Evolutionary conservation across 106 monocot species (phyloP), one percentile per base, ranked within the genome.

Genomic region (Agapanthus africanus): DNA sequence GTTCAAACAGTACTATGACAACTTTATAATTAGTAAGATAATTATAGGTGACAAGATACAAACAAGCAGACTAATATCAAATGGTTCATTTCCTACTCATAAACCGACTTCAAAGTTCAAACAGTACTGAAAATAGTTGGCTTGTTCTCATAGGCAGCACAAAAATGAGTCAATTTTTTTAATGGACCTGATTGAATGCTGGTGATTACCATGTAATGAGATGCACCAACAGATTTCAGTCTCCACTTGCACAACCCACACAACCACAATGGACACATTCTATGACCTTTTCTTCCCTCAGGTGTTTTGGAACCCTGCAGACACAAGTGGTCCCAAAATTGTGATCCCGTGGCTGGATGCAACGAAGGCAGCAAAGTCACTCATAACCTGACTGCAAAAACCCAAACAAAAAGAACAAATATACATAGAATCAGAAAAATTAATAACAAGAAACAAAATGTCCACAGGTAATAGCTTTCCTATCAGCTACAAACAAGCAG

Each of bases 261-360:
- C 88, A 97, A 28, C 91, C 95, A 72, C 95, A 89, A 54, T 97
- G 91, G 1, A 88, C 95, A 36, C 91, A 95, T 78, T 97, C 95
- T 39, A 97, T 91, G 2, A 83, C 95, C 79, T 97, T 88, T 62
- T 97, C 95, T 71, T 97, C 91, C 32, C 95, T 77, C 66, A 91
- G 68, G 67, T 97, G 91, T 59, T 91, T 97, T 15, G 95, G 95
- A 27, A 97, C 91, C 46, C 91, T 74, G 76, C 95, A 97, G 0
- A 91, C 88, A 59, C 95, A 97, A 11, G 95, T 89, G 13, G 95
- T 97, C 39, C 77, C 83, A 52, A 91, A 91, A 66, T 97, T 97
- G 81, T 97, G 95, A 70, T 88, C 95, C 62, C 91, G 73, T 18
- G 88, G 88, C 71, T 97, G 95, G 46, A 97, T 91, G 80, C 95